These are phyloP conservation scores for Cytospora leucostoma DNA, from an alignment of 2,329 filamentous ascomycete species.

Conservation along the genomic window DNA sequence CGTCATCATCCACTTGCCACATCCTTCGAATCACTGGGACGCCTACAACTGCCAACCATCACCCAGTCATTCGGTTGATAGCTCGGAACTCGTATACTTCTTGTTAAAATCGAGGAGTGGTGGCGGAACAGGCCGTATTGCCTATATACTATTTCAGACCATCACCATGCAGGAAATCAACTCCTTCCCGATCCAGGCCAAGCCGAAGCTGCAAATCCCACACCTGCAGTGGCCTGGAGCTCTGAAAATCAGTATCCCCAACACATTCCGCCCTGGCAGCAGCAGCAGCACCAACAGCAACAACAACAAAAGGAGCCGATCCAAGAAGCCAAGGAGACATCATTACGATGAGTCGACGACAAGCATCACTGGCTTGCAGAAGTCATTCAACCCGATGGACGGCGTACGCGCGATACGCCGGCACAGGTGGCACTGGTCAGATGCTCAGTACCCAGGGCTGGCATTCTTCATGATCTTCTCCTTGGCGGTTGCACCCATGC, in stretches of 20 bases:
- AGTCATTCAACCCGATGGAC: conserved; percentile 78
- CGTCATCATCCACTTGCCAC: conserved; percentile 23
- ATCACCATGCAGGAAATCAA: conserved; percentile 35
- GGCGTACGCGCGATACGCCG: conserved; percentile 74
- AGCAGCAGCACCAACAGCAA: conserved; percentile 28
- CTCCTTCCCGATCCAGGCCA: conserved; percentile 31
- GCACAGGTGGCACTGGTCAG: conserved; percentile 79
- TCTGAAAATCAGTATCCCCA: conserved; percentile 36
- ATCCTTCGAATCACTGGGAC: background rate
- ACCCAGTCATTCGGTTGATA: too few relatives aligned
- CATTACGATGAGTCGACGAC: conserved; percentile 27
- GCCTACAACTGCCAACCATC: background rate
- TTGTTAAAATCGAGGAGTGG: background rate
- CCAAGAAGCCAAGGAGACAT: conserved; percentile 30
- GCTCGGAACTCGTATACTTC: background rate
- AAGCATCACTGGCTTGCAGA: conserved; percentile 76
- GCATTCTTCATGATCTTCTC: conserved; percentile 78
- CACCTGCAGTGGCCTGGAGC: conserved; percentile 34
- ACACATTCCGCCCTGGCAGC: conserved; percentile 35
- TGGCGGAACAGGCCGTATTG: conserved; percentile 4
- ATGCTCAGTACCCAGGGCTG: conserved; percentile 81
- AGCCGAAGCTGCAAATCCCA: conserved; percentile 34
- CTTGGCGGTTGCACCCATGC: conserved; percentile 78
- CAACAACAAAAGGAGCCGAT: conserved; percentile 32
- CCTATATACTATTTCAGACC: background rate